Evolutionary conservation across 192 early-diverging fungal genomes (phyloP), one percentile per base, ranked within the genome.

Genomic region (Pilobolus umbonatus): DNA sequence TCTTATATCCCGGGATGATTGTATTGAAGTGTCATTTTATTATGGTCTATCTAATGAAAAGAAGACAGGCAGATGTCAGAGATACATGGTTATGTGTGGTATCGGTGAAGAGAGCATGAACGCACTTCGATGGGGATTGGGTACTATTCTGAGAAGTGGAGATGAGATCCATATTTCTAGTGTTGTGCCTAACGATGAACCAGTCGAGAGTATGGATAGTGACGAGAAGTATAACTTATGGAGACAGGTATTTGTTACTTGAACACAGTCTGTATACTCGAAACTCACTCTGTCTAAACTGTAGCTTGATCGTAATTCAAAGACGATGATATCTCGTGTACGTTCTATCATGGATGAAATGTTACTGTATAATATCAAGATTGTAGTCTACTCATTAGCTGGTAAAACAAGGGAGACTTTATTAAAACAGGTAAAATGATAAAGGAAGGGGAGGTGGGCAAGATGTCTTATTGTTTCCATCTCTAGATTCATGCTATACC

Each of bases 61-160:
- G 3, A 11, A 19, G 3, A 31, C 35, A 3, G 50, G 32, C 40
- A 56, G 32, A 45, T 58, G 49, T 8, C 48, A 62, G 28, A 43
- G 46, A n/a, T 80, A 80, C 25, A 64, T 80, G 62, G 70, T 80
- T 10, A 71, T 74, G 32, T 75, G 65, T 6, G 78, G 77, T 65
- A 67, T 77, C 47, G 69, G 73, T 12, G 73, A 73, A 24, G 73
- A 75, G 52, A 77, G 75, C 57, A 66, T 69, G 63, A 69, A 75
- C 67, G 78, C 78, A 3, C 70, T 73, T 28, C 61, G 75, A 17
- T 80, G 73, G 73, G 68, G 75, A 1, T 66, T 77, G 49, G 72
- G 70, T 4, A 77, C 78, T 0, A 55, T 80, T 12, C 68, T 80
- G 10, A 67, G 78, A 15, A 80, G 64, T 34, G 75, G 75, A 11